Evolutionary conservation across 2,329 filamentous ascomycete species (phyloP).

Genomic region (Apiospora sp.): DNA sequence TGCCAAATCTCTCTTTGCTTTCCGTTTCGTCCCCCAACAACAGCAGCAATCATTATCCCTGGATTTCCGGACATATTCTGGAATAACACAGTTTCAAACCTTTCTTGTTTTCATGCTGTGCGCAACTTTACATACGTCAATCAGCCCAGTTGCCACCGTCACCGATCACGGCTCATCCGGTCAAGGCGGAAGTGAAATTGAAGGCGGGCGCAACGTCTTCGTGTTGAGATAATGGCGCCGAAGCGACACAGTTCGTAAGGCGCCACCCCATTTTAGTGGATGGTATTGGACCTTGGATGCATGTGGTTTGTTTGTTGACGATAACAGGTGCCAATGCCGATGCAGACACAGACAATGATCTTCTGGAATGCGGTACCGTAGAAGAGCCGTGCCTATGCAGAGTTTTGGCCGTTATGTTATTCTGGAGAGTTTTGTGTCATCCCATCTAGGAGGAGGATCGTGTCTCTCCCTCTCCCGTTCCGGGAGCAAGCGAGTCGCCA

Average conservation of each 20-base stretch:
- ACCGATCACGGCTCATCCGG: neutral
- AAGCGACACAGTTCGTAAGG: neutral
- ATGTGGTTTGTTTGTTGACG: slow-evolving; percentile 13
- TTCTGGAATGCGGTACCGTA: neutral
- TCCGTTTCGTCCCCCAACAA: neutral
- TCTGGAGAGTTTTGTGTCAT: slow-evolving; percentile 2
- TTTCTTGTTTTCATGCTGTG: neutral
- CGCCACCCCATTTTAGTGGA: slow-evolving; percentile 14
- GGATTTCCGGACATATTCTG: neutral
- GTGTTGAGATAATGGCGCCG: slow-evolving; percentile 8
- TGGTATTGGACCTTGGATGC: neutral
- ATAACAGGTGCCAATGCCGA: slow-evolving; percentile 5
- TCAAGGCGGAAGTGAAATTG: neutral
- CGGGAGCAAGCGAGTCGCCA: neutral
- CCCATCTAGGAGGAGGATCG: neutral
- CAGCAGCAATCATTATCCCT: neutral
- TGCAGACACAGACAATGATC: neutral
- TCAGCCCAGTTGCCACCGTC: slow-evolving; percentile 1
- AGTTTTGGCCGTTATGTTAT: neutral
- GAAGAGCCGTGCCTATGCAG: neutral
- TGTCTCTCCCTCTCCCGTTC: neutral
- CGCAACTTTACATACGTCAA: neutral
- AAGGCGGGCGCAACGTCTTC: slow-evolving; percentile 3
- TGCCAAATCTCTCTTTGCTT: neutral
- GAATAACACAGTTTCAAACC: slow-evolving; percentile 13